These are phyloP conservation scores for Yamadazyma kitorensis DNA, from an alignment of 805 yeast genomes.

Conservation along the genomic window DNA sequence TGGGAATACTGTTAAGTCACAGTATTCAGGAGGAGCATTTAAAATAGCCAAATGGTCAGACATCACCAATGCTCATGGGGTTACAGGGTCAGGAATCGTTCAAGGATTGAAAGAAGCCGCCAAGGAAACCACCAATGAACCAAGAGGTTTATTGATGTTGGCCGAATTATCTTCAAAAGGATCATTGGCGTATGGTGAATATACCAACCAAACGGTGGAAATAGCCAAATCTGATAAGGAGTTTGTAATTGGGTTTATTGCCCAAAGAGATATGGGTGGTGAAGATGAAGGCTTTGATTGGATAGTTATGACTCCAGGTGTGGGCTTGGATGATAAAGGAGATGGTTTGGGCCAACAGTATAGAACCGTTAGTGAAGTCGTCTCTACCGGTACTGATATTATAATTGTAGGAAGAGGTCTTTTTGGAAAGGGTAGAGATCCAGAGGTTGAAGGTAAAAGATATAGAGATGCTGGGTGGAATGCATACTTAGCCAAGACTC, in stretches of 20 bases:
- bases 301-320: conserved; percentile 98
- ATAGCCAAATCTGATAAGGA: conserved; percentile 84
- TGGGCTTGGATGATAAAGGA: conserved; percentile 94
- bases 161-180: conserved; percentile 96
- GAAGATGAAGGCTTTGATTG: conserved; percentile 86
- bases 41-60: conserved; percentile 93
- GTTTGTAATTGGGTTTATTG: conserved; percentile 95
- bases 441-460: conserved; percentile 80
- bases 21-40: conserved; percentile 86
- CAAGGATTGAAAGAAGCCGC: conserved; percentile 83
- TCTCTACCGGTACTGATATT: conserved; percentile 84
- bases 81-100: conserved; percentile 93
- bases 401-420: conserved; percentile 98
- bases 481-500: conserved; percentile 58
- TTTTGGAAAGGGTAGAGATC: conserved; percentile 92
- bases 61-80: conserved; percentile 96
- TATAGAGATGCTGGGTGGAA: conserved; percentile 95
- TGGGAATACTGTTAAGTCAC: conserved; percentile 94
- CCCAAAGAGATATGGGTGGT: conserved; percentile 86
- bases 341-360: conserved; percentile 96
- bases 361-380: conserved; percentile 84
- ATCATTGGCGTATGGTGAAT: conserved; percentile 87
- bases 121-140: conserved; percentile 65
- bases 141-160: conserved; percentile 88
- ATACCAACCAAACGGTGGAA: conserved; percentile 83